phyloP scores from a whole-genome alignment of 2,329 filamentous ascomycete genomes.

The Raffaelea ambrosiae region DNA sequence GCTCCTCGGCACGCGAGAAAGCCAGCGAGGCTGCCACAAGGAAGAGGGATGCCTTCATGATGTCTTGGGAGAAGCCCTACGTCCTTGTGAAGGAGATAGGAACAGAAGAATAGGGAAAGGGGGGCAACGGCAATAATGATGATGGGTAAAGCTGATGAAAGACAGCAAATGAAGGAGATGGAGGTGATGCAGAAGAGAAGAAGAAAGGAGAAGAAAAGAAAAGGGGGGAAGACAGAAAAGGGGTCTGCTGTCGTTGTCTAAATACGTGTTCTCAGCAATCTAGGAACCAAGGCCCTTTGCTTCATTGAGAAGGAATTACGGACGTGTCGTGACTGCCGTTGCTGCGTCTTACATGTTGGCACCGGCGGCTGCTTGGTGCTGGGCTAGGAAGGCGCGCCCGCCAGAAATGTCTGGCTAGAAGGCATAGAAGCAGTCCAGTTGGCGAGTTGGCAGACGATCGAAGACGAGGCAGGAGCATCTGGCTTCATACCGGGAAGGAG shows the following conservation, averaged over 20 bases:
- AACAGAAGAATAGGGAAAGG: conserved; percentile 1
- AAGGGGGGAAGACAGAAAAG: not conserved
- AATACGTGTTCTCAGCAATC: too few relatives aligned
- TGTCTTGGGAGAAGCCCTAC: not conserved
- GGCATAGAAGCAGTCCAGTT: too few relatives aligned
- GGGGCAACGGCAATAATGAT: not conserved
- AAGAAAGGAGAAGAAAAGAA: not conserved
- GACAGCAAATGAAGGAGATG: conserved; percentile 5
- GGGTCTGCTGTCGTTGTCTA: not conserved
- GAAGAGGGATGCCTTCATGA: conserved; percentile 11
- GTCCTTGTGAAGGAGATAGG: not conserved
- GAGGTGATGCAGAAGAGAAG: not conserved
- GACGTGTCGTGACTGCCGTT: too few relatives aligned
- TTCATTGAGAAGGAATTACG: too few relatives aligned
- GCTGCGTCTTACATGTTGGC: too few relatives aligned
- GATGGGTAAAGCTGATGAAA: not conserved
- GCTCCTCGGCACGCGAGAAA: conserved; percentile 6
- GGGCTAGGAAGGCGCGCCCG: too few relatives aligned
- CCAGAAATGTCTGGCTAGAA: too few relatives aligned
- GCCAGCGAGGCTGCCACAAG: conserved; percentile 9
- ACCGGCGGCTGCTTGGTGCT: too few relatives aligned
- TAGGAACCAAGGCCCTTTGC: too few relatives aligned
- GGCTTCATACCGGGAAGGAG: too few relatives aligned
- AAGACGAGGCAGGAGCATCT: too few relatives aligned
- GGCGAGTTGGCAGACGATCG: too few relatives aligned